phyloP scores from a whole-genome alignment of 768 basidiomycete genomes.

The Lactifluus subvellereus region DNA sequence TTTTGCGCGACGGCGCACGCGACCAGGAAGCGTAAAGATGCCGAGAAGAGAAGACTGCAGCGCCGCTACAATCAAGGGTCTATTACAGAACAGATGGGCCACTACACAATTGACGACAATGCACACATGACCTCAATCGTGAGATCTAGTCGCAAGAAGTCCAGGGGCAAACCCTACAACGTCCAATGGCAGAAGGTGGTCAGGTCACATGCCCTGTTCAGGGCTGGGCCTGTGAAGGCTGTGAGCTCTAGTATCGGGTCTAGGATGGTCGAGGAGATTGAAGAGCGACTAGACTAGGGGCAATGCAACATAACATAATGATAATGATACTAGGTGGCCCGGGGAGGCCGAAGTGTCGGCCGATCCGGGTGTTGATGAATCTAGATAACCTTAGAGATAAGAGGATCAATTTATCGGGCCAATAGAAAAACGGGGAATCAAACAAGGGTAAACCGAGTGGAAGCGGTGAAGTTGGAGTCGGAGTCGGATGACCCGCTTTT shows the following conservation, averaged over 20 bases:
- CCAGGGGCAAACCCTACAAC: background rate
- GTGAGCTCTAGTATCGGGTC: too few species aligned
- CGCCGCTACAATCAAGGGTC: slow-evolving; percentile 2
- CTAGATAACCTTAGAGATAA: background rate
- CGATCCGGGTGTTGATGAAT: background rate
- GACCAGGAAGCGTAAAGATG: background rate
- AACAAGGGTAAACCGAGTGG: background rate
- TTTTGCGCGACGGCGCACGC: background rate
- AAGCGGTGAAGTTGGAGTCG: background rate
- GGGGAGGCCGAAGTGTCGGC: slow-evolving; percentile 9
- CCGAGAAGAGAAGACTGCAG: background rate
- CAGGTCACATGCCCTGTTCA: background rate
- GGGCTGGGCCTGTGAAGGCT: too few species aligned
- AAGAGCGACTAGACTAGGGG: background rate
- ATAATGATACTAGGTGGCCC: too few species aligned
- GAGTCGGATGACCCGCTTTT: background rate
- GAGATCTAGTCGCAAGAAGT: background rate
- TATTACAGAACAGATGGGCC: too few species aligned
- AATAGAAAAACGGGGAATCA: background rate
- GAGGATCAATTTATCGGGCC: slow-evolving; percentile 4
- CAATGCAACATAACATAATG: background rate
- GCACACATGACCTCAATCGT: background rate
- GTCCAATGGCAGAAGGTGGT: background rate
- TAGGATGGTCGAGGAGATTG: too few species aligned
- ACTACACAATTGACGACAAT: background rate